Conservation (phyloP, 345 rosid genomes). For the Salix arbutifolia region DNA sequence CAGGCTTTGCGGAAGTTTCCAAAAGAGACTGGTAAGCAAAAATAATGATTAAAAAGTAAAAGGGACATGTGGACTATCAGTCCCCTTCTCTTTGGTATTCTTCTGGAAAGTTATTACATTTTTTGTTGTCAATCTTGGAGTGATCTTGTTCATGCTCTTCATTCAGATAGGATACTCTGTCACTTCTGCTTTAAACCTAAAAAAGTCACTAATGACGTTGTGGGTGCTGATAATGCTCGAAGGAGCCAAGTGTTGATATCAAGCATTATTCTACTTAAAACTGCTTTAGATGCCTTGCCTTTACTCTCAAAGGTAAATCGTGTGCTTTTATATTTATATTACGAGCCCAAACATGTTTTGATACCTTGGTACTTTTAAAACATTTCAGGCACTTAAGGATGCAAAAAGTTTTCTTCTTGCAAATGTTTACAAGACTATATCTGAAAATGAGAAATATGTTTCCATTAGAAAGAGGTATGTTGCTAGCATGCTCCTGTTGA, state of each 20-base stretch:
- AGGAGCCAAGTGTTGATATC: constrained; percentile 82
- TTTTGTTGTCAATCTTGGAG: constrained; percentile 14
- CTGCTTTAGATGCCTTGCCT: constrained; percentile 93
- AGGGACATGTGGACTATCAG: background rate
- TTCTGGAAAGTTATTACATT: constrained; percentile 12
- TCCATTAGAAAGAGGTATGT: constrained; percentile 72
- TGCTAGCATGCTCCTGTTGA: background rate
- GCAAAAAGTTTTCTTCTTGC: constrained; percentile 81
- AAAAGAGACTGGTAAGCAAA: constrained; percentile 75
- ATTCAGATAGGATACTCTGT: constrained; percentile 88
- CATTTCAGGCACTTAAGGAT: constrained; percentile 68
- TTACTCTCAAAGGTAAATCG: constrained; percentile 62
- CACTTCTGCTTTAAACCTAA: constrained; percentile 96
- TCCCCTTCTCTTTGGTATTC: background rate
- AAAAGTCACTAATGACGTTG: constrained; percentile 64
- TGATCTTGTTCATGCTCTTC: constrained; percentile 19
- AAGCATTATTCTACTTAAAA: constrained; percentile 90
- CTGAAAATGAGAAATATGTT: constrained; percentile 71
- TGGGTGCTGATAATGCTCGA: constrained; percentile 58
- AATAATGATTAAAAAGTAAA: background rate
- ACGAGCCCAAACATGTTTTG: background rate
- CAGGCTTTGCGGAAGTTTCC: constrained; percentile 94
- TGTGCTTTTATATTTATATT: constrained; percentile 5
- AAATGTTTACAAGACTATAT: constrained; percentile 67
- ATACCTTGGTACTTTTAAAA: constrained; percentile 13